Evolutionary conservation across 2,329 filamentous ascomycete genomes (phyloP).

Genomic region (Aspergillus melleus): DNA sequence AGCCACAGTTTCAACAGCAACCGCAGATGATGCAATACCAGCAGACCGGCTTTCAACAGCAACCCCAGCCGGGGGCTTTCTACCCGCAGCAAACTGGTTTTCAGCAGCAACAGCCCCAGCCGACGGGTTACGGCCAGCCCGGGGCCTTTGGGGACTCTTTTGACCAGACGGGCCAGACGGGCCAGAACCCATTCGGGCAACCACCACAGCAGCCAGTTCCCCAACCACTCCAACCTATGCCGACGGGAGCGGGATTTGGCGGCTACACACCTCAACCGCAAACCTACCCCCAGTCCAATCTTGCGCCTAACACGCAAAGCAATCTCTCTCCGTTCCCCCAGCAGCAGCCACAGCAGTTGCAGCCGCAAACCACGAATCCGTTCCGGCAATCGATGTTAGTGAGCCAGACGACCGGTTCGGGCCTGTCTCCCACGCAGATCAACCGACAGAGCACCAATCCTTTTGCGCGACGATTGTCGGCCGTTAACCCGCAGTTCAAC

Average conservation of each 20-base stretch:
- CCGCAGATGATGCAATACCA: constrained; percentile 42
- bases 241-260: constrained; percentile 78
- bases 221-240: constrained; percentile 59
- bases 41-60: constrained; percentile 32
- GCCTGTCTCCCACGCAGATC: constrained; percentile 47
- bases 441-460: constrained; percentile 77
- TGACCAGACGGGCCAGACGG: constrained; percentile 29
- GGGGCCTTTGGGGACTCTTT: constrained; percentile 37
- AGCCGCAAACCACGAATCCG: constrained; percentile 73
- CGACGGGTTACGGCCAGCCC: constrained; percentile 25
- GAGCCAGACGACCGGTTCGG: constrained; percentile 51
- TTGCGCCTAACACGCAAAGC: constrained; percentile 51
- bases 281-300: constrained; percentile 48
- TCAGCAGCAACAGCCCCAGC: constrained; percentile 36
- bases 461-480: constrained; percentile 66
- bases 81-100: constrained; percentile 34
- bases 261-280: constrained; percentile 74
- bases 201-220: constrained; percentile 30
- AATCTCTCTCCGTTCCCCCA: constrained; percentile 48
- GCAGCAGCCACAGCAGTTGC: constrained; percentile 37
- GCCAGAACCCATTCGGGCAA: constrained; percentile 40
- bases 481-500: constrained; percentile 31
- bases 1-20: constrained; percentile 32
- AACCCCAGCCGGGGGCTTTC: constrained; percentile 18
- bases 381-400: constrained; percentile 87